Percentiles rank a stretch among this genome's conserved stretches.
Evolutionary conservation across 1,284 basidiomycete genomes (phyloP).

Genomic region (Sporisorium scitamineum): DNA sequence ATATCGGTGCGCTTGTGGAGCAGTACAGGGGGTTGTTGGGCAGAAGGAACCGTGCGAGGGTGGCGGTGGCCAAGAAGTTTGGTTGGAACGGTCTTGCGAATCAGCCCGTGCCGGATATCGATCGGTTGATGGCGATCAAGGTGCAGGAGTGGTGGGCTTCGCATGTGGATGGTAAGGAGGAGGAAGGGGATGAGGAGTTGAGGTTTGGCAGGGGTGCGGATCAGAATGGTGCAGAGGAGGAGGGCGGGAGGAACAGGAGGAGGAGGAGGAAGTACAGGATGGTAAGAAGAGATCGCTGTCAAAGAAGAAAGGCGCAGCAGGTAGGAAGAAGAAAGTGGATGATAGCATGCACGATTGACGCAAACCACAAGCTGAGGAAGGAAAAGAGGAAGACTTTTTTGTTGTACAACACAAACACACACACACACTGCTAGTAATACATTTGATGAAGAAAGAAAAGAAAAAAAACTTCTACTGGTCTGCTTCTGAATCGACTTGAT

Average conservation of each 20-base stretch:
- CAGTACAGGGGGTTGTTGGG: slow-evolving; percentile 41
- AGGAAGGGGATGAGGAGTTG: slow-evolving; percentile 4
- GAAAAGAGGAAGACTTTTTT: background rate
- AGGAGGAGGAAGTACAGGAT: slow-evolving; percentile 6
- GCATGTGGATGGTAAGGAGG: slow-evolving; percentile 19
- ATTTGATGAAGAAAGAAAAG: too few species aligned
- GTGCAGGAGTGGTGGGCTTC: slow-evolving; percentile 35
- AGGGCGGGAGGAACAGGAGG: background rate
- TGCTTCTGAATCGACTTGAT: slow-evolving; percentile 15
- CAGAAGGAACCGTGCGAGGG: slow-evolving; percentile 38
- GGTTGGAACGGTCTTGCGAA: slow-evolving; percentile 25
- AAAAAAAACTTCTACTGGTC: background rate
- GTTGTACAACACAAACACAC: slow-evolving; percentile 11
- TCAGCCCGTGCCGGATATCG: slow-evolving; percentile 32
- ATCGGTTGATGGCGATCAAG: slow-evolving; percentile 30
- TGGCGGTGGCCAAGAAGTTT: slow-evolving; percentile 33
- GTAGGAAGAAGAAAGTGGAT: slow-evolving; percentile 21
- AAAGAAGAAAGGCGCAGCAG: slow-evolving; percentile 16
- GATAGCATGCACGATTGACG: slow-evolving; percentile 28
- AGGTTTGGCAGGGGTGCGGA: background rate
- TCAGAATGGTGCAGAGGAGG: background rate
- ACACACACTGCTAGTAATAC: slow-evolving; percentile 9
- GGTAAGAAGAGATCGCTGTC: slow-evolving; percentile 7
- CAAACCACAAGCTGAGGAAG: background rate
- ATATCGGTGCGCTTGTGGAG: slow-evolving; percentile 39